Evolutionary conservation across 768 basidiomycete species (phyloP), one percentile per base, ranked within the genome.

Genomic region (Glaciozyma antarctica): DNA sequence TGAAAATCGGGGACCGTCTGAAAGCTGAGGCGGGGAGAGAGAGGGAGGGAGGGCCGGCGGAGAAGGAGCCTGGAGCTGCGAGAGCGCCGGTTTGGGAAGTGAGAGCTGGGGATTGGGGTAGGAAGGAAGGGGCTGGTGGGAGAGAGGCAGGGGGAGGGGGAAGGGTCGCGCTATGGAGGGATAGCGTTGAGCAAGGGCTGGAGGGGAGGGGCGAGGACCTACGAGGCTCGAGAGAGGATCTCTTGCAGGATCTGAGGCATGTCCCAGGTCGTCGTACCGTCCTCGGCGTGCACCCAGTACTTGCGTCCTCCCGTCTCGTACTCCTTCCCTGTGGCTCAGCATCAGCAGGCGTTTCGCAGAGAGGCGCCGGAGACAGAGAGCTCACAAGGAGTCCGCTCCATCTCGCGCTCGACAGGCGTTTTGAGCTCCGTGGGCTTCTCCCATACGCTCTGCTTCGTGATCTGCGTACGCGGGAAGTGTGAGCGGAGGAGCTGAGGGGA

Each of bases 361-460:
- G 26, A 41, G 15, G 24, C 34, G 7, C n/a, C 22, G 17, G 22
- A 24, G 19, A n/a, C 13, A 48, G 47, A 48, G 13, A 48, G 47
- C 47, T 63, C 68, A 60, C 62, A 65, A 61, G 51, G 68, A 51
- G 62, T 70, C 68, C 59, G 69, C 59, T 44, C 58, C 34, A 91
- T 88, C 81, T 97, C 94, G 70, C 92, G 90, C 34, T 71, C 70
- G 43, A 54, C 56, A 2, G 91, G 88, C 0, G 88, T 86, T 78
- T 93, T 95, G 58, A 98, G 80, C 28, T 88, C 92, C 76, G 93
- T 89, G 65, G 95, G 95, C 76, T 98, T 99, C 78, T 97, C 93
- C 94, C 93, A 98, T 1, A 65, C 62, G 3, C 62, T 64, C 58
- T 67, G 55, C 24, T 61, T 61, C 38, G 34, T 51, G 30, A 49